Evolutionary conservation across 164 flowering plant genomes (phyloP), one percentile per base, ranked within the genome.

Genomic region (Berberis vulgaris): DNA sequence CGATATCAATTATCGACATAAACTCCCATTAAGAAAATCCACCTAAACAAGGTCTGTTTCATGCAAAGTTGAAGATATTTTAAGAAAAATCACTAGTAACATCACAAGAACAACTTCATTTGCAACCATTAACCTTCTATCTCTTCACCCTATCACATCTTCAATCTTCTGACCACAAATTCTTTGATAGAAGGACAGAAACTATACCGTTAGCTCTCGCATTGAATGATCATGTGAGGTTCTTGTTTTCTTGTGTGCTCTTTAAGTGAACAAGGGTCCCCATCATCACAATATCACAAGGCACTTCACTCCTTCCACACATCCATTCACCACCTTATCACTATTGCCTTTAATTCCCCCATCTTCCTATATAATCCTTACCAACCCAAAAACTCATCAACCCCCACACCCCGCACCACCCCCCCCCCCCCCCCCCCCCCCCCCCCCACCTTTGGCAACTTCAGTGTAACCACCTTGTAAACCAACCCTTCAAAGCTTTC

Each of bases 341-440:
- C 60, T 40, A 43, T 40, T 12, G 13, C 38, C 54, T 55, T 26
- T 55, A 1, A 55, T 39, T 39, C 38, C 58, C 13, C 40, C 40
- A 38, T 1, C 41, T 7, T 42, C 9, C 10, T 57, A 57, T 7
- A 41, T 40, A 41, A 52, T 26, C 55, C 55, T 41, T 4, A 57
- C 60, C 60, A 57, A 57, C 60, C n/a, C 40, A 12, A 55, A 12
- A 38, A 55, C 58, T 55, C 41, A 3, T 40, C 44, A n/a, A n/a
- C n/a, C n/a, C n/a, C n/a, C n/a, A n/a, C n/a, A n/a, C n/a, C n/a
- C n/a, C n/a, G n/a, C n/a, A n/a, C n/a, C n/a, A n/a, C 13, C 55
- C 7, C 5, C 5, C n/a, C n/a, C n/a, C n/a, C n/a, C n/a, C n/a
- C n/a, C n/a, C n/a, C n/a, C n/a, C n/a, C n/a, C n/a, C n/a, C n/a